Base-by-base conservation (phyloP, 441 rosid genomes). In the Gossypium trilobum region DNA sequence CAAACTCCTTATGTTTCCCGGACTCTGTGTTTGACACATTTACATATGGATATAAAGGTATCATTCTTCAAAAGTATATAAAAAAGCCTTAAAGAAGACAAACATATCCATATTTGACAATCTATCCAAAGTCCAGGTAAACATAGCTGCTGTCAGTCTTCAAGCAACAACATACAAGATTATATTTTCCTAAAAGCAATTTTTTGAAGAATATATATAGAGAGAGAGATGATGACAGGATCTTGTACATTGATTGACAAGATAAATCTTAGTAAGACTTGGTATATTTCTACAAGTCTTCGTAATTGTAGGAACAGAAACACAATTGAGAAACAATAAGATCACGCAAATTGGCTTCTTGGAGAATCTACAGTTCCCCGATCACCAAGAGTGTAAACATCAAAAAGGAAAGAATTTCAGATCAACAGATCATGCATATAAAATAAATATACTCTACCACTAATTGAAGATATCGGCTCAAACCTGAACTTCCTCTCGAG, bases 401-500 rank as follows among this genome's bases (percentile, higher is more conserved):
- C 17, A 25, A 8, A 48, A 48, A 48, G 59, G 29, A 9, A 55
- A 55, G 27, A 20, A 55, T 9, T 22, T 10, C 19, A 11, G 63
- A 5, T 27, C 39, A 1, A 29, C 44, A 27, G 2, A 7, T 5
- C 20, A 25, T 31, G 13, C 7, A 13, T 27, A n/a, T 5, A 60
- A 36, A 36, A 36, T 39, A 14, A 14, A 29, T 60, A 29, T n/a
- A 59, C 11, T 36, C 44, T 1, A 27, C 42, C 19, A 14, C 22
- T 14, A 31, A 6, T 60, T 31, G 17, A 14, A 60, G 54, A 60
- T 36, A 66, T 48, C 67, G 20, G 77, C 76, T 61, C 76, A 71
- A 42, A 73, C 68, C 51, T 72, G 20, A 71, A 56, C 71, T 73
- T 71, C 33, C 68, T 20, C 59, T 61, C 48, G 66, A 71, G 29